These are phyloP conservation scores for Amesomyces nigricolor DNA, from an alignment of 2,329 filamentous ascomycete species.

Conservation along the genomic window DNA sequence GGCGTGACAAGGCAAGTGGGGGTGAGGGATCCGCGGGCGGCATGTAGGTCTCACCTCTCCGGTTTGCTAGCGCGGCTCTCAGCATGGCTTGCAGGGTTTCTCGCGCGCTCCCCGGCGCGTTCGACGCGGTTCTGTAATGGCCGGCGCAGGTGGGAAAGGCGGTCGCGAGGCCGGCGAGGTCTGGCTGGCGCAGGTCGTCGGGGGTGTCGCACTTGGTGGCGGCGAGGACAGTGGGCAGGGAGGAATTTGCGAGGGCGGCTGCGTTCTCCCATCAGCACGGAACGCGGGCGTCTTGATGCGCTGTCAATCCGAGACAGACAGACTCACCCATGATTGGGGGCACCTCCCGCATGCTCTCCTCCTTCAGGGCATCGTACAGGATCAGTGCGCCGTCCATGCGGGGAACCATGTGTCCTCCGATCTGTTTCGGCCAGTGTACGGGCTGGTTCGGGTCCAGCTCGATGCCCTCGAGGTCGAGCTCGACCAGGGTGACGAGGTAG, in stretches of 20 bases:
- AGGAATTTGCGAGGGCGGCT: slow-evolving; percentile 70
- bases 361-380: slow-evolving; percentile 81
- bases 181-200: slow-evolving; percentile 62
- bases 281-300: too few relatives aligned
- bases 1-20: slow-evolving; percentile 1
- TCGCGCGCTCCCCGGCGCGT: slow-evolving; percentile 65
- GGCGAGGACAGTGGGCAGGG: slow-evolving; percentile 72
- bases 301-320: slow-evolving; percentile 7
- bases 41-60: slow-evolving; percentile 54
- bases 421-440: slow-evolving; percentile 62
- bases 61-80: slow-evolving; percentile 60
- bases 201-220: slow-evolving; percentile 86
- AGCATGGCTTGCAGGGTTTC: slow-evolving; percentile 72
- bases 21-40: not conserved
- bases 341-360: slow-evolving; percentile 67
- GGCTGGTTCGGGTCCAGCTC: slow-evolving; percentile 53
- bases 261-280: slow-evolving; percentile 25
- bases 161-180: slow-evolving; percentile 57
- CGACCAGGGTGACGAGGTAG: slow-evolving; percentile 56
- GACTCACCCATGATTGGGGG: slow-evolving; percentile 73
- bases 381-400: slow-evolving; percentile 77
- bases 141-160: slow-evolving; percentile 66
- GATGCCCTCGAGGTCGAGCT: slow-evolving; percentile 61
- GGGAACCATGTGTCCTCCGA: slow-evolving; percentile 65
- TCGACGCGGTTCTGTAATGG: slow-evolving; percentile 66